Conservation (phyloP, 306 rosid species). For the Quercus glauca region DNA sequence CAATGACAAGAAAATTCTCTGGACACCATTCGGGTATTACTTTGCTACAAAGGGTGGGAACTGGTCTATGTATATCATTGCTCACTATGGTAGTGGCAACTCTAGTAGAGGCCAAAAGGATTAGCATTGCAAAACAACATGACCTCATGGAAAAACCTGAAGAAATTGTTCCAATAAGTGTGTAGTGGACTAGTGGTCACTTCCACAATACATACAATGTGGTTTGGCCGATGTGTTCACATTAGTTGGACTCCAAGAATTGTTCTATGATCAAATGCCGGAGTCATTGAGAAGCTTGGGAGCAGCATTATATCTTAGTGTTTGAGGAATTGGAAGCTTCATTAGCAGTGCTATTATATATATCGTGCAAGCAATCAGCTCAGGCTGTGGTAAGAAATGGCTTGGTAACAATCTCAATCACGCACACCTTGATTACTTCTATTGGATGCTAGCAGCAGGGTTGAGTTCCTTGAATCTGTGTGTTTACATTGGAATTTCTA, state of each 20-base stretch:
- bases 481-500: constrained; percentile 29
- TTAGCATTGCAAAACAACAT: not conserved
- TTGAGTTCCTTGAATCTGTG: constrained; percentile 28
- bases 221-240: constrained; percentile 26
- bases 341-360: constrained; percentile 24
- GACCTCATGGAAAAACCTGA: constrained; percentile 21
- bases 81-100: constrained; percentile 32
- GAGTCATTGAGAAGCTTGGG: constrained; percentile 37
- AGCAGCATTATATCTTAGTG: constrained; percentile 26
- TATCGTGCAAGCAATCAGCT: not conserved
- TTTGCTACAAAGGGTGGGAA: constrained; percentile 35
- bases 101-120: constrained; percentile 27
- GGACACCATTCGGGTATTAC: constrained; percentile 34
- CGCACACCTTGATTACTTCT: constrained; percentile 40
- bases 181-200: constrained; percentile 55
- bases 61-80: constrained; percentile 35
- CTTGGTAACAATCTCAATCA: constrained; percentile 38
- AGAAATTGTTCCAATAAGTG: constrained; percentile 29
- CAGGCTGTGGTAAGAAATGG: constrained; percentile 21
- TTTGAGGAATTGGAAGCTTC: constrained; percentile 34
- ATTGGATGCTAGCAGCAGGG: constrained; percentile 43
- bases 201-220: constrained; percentile 36
- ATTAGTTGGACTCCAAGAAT: constrained; percentile 29
- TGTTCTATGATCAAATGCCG: constrained; percentile 45
- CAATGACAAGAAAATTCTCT: constrained; percentile 9